Evolutionary conservation across 1,284 basidiomycete species (phyloP).

Genomic region (Thecaphora frezii): DNA sequence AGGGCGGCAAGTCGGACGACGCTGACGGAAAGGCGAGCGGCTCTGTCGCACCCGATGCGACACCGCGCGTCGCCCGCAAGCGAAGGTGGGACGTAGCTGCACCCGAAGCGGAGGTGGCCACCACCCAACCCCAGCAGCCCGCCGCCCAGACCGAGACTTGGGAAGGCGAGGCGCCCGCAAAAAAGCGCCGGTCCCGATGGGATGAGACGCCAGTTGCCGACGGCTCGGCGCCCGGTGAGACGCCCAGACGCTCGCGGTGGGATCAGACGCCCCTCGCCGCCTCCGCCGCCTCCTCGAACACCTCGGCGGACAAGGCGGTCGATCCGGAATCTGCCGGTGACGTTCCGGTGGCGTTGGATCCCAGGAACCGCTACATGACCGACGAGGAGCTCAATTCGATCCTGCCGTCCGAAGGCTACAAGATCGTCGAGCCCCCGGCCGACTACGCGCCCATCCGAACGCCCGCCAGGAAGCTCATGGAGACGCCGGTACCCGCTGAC

Average conservation of each 20-base stretch:
- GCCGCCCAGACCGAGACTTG: conserved; percentile 62
- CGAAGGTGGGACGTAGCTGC: conserved; percentile 82
- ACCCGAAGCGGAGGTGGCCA: conserved; percentile 58
- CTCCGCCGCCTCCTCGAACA: too few species aligned
- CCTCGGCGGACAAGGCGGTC: too few species aligned
- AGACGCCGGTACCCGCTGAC: conserved; percentile 64
- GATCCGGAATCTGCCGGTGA: too few species aligned
- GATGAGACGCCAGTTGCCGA: conserved; percentile 76
- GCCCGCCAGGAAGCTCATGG: conserved; percentile 73
- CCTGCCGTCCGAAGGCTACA: conserved; percentile 84
- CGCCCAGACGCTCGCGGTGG: conserved; percentile 79
- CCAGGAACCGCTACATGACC: conserved; percentile 87
- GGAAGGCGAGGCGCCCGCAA: conserved; percentile 64
- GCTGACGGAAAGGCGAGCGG: conserved; percentile 22
- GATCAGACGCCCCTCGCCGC: conserved; percentile 73
- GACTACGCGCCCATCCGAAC: conserved; percentile 84
- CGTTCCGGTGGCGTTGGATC: too few species aligned
- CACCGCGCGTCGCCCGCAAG: conserved; percentile 72
- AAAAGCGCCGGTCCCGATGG: conserved; percentile 91
- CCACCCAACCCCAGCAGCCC: conserved; percentile 60
- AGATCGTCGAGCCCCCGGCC: conserved; percentile 87
- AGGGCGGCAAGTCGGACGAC: conserved; percentile 54
- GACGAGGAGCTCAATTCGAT: conserved; percentile 94
- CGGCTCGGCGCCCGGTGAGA: conserved; percentile 68
- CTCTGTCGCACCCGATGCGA: conserved; percentile 58